phyloP scores from a whole-genome alignment of 805 yeast species.

The Yamadazyma insecticola region DNA sequence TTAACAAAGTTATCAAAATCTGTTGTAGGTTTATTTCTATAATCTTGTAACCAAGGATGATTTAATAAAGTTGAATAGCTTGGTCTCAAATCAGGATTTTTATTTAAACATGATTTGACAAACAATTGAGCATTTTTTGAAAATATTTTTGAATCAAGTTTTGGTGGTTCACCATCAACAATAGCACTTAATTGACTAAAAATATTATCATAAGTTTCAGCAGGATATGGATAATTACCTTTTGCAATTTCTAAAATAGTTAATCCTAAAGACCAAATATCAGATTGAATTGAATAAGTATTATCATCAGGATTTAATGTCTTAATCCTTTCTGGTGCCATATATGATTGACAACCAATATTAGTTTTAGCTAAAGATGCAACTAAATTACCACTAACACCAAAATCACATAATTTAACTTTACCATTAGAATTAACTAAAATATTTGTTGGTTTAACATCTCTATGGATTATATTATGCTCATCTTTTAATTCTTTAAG shows the following conservation, averaged over 20 bases:
- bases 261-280: conserved; percentile 92
- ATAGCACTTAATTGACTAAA: conserved; percentile 93
- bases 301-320: conserved; percentile 67
- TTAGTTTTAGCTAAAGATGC: conserved; percentile 94
- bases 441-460: conserved; percentile 94
- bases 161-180: conserved; percentile 96
- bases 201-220: conserved; percentile 85
- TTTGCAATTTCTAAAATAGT: conserved; percentile 85
- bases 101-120: conserved; percentile 71
- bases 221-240: conserved; percentile 94
- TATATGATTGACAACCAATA: conserved; percentile 95
- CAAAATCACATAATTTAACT: conserved; percentile 91
- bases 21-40: conserved; percentile 33
- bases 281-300: conserved; percentile 89
- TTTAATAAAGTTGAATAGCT: conserved; percentile 67
- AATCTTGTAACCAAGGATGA: conserved; percentile 78
- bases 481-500: conserved; percentile 79
- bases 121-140: conserved; percentile 78
- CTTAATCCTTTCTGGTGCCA: conserved; percentile 97
- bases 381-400: conserved; percentile 91
- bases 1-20: conserved; percentile 19
- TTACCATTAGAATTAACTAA: conserved; percentile 79
- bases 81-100: conserved; percentile 78
- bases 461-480: conserved; percentile 92
- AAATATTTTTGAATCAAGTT: conserved; percentile 56